phyloP scores from a whole-genome alignment of 2,329 filamentous ascomycete genomes.

The Colletotrichum phormii region DNA sequence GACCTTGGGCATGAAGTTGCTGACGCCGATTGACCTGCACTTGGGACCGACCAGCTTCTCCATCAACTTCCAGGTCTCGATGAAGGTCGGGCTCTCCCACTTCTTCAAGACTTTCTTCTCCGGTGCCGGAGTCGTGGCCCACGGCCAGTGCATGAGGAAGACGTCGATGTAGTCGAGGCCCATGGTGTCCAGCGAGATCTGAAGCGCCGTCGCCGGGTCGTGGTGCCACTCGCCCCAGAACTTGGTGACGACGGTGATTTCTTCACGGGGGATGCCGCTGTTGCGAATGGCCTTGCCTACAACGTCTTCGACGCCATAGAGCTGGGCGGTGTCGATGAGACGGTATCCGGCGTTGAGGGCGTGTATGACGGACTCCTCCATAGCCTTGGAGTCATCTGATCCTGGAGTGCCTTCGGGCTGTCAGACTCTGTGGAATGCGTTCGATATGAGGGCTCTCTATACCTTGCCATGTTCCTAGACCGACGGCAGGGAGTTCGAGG shows the following conservation, averaged over 20 bases:
- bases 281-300: constrained; percentile 47
- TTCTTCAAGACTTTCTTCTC: constrained; percentile 39
- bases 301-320: constrained; percentile 43
- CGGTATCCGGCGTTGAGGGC: constrained; percentile 46
- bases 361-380: constrained; percentile 46
- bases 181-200: constrained; percentile 43
- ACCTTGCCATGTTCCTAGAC: constrained; percentile 44
- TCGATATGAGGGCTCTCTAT: background rate
- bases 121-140: constrained; percentile 41
- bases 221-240: constrained; percentile 50
- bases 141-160: constrained; percentile 52
- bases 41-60: constrained; percentile 42
- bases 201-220: constrained; percentile 42
- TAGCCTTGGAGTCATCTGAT: constrained; percentile 38
- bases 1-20: constrained; percentile 47
- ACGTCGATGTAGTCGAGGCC: constrained; percentile 48
- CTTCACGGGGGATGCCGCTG: constrained; percentile 47
- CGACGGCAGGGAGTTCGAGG: constrained; percentile 39
- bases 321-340: constrained; percentile 42
- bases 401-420: constrained; percentile 26
- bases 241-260: constrained; percentile 62
- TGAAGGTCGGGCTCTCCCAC: constrained; percentile 42
- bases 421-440: background rate
- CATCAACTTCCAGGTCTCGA: constrained; percentile 45
- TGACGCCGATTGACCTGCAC: constrained; percentile 46